phyloP scores from a whole-genome alignment of 768 basidiomycete genomes.

The Boletus patriciae region DNA sequence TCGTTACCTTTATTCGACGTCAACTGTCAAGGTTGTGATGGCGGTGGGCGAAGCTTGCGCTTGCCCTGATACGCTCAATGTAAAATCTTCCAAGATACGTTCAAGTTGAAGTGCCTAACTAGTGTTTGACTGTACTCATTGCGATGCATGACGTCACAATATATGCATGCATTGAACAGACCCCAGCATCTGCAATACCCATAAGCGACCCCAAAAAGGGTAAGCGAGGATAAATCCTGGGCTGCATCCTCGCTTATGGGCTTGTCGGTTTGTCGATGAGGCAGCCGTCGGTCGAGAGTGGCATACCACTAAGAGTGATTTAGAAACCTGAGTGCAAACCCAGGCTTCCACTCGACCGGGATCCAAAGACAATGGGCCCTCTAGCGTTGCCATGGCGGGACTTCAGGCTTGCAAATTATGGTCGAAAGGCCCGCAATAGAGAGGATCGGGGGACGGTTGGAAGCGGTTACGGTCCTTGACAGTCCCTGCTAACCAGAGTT shows the following conservation, averaged over 20 bases:
- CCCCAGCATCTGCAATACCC: no score
- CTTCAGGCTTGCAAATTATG: neutral
- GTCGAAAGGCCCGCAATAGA: neutral
- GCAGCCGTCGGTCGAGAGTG: neutral
- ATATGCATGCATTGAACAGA: no score
- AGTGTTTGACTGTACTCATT: no score
- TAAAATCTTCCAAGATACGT: neutral
- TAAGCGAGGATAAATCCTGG: no score
- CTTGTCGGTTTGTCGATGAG: no score
- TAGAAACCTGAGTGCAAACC: neutral
- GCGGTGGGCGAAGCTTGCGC: neutral
- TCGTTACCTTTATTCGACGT: slow-evolving; percentile 17
- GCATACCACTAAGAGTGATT: neutral
- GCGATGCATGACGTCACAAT: no score
- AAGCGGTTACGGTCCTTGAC: neutral
- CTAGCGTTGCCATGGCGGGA: neutral
- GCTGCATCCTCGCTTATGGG: no score
- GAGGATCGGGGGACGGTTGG: neutral
- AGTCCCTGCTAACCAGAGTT: no score
- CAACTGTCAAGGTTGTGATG: neutral
- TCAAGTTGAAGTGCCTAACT: no score
- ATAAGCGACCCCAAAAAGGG: no score
- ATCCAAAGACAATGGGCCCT: neutral
- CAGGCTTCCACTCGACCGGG: neutral
- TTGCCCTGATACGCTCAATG: neutral